These are phyloP conservation scores for Saccharum hybrid DNA, from an alignment of 202 grass and related monocot species.

Conservation along the genomic window DNA sequence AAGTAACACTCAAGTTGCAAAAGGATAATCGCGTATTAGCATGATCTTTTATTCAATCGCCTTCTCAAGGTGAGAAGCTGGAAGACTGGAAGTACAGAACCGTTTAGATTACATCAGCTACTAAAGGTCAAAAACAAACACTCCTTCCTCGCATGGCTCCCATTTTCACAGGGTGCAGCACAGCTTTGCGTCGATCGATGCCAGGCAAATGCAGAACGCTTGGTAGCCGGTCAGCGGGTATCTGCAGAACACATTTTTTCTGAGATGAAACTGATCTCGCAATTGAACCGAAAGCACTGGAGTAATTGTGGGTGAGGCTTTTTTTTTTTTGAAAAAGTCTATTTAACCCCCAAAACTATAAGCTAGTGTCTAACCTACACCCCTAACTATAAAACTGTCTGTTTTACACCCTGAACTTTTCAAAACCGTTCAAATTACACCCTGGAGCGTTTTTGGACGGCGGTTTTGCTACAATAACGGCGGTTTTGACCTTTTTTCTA, in stretches of 20 bases:
- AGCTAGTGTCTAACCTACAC: too few species aligned
- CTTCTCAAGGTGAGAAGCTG: conserved; percentile 33
- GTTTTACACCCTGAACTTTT: too few species aligned
- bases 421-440: too few species aligned
- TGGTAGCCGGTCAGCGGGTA: conserved; percentile 91
- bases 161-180: conserved; percentile 69
- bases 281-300: not conserved
- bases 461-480: too few species aligned
- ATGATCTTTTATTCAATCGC: conserved; percentile 12
- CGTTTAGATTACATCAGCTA: not conserved
- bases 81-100: not conserved
- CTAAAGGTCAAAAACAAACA: conserved; percentile 2
- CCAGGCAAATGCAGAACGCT: conserved; percentile 89
- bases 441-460: too few species aligned
- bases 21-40: not conserved
- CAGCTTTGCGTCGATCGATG: conserved; percentile 86
- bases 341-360: too few species aligned
- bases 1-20: not conserved
- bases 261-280: not conserved
- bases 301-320: too few species aligned
- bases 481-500: too few species aligned
- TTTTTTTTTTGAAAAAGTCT: too few species aligned
- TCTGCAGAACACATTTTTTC: conserved; percentile 29
- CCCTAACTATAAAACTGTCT: too few species aligned
- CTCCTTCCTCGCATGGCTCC: not conserved